These are phyloP conservation scores for Nemania abortiva DNA, from an alignment of 2,329 filamentous ascomycete genomes.

Conservation along the genomic window DNA sequence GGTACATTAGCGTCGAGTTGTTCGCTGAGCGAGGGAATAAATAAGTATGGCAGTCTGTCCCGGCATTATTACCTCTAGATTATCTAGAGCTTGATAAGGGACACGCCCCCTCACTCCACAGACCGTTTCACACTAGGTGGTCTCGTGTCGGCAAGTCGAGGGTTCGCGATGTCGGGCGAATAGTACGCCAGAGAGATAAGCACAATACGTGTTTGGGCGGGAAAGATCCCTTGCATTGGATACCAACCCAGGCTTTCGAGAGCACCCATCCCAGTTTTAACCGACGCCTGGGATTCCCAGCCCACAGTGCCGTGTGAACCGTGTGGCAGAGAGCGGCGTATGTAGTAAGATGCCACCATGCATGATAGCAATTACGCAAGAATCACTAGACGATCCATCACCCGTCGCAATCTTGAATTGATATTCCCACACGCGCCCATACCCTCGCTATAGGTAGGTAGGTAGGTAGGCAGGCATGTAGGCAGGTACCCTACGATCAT, in stretches of 20 bases:
- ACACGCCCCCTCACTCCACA: not conserved
- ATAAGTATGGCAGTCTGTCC: not conserved
- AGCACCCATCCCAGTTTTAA: not conserved
- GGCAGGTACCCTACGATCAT: not conserved
- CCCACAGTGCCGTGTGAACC: constrained; percentile 12
- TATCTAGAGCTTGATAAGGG: not conserved
- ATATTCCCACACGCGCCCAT: not conserved
- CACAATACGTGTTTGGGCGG: not conserved
- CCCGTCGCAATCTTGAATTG: constrained; percentile 23
- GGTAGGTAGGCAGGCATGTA: too few species aligned
- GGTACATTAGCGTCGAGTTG: not conserved
- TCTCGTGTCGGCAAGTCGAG: not conserved
- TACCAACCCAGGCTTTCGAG: not conserved
- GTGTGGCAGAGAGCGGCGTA: not conserved
- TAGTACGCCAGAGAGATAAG: not conserved
- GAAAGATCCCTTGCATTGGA: not conserved
- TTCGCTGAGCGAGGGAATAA: not conserved
- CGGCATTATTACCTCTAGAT: not conserved
- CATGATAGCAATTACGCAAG: constrained; percentile 33
- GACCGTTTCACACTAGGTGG: not conserved
- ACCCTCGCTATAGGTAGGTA: too few species aligned
- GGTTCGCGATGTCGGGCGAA: not conserved
- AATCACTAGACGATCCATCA: not conserved
- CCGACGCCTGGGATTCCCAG: not conserved
- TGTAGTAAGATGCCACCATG: constrained; percentile 30